phyloP scores from a whole-genome alignment of 495 filamentous ascomycete genomes.

The Hypoxylon lienhwacheense region DNA sequence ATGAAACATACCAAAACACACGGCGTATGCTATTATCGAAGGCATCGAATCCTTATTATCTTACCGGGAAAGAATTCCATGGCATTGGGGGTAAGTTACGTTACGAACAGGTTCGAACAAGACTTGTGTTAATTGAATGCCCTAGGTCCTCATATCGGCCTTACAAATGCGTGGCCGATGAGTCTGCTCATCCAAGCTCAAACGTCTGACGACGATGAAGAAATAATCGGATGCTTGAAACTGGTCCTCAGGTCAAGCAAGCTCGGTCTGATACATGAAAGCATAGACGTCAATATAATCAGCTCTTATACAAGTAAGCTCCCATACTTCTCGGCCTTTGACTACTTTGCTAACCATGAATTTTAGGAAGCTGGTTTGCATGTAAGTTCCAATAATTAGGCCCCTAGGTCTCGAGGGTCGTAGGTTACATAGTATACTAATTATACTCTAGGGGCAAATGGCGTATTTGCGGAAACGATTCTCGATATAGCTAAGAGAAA shows the following conservation, averaged over 20 bases:
- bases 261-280: conserved; percentile 88
- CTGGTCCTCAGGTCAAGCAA: conserved; percentile 71
- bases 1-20: conserved; percentile 84
- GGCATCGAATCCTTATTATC: conserved; percentile 83
- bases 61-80: conserved; percentile 74
- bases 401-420: too few relatives aligned
- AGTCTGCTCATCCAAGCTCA: conserved; percentile 86
- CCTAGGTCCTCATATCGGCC: conserved; percentile 67
- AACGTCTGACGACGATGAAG: conserved; percentile 83
- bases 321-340: background rate
- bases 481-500: conserved; percentile 83
- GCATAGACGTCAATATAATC: conserved; percentile 77
- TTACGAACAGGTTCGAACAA: background rate
- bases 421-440: conserved; percentile 12
- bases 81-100: conserved; percentile 76
- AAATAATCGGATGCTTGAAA: conserved; percentile 73
- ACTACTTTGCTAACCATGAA: conserved; percentile 34
- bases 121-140: conserved; percentile 1
- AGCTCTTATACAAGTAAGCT: conserved; percentile 75
- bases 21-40: conserved; percentile 84
- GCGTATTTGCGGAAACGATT: conserved; percentile 92
- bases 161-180: conserved; percentile 96
- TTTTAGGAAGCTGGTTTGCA: conserved; percentile 85
- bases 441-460: conserved; percentile 68
- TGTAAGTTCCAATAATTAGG: conserved; percentile 51